Base-by-base conservation (phyloP, 345 rosid genomes). In the Cardiospermum halicacabum region DNA sequence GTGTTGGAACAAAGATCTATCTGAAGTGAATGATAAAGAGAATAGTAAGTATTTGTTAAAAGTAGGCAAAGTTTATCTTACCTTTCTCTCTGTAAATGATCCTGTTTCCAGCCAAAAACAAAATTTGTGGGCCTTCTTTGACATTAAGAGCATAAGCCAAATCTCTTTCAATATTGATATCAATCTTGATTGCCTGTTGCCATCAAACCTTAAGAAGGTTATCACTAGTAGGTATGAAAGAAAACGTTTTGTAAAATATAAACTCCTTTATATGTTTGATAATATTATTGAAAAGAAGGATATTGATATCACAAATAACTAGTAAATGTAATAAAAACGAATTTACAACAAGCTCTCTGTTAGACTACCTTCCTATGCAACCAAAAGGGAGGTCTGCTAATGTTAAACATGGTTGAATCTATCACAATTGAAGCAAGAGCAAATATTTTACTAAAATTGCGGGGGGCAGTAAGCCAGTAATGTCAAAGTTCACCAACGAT, bases 71-170 rank as follows among this genome's bases (percentile, higher is more conserved):
- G 16, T 9, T 25, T 15, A 12, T 61, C 75, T 75, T 57, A 90
- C 98, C 94, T 85, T 74, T 86, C 80, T 90, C 98, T 65, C 89
- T 79, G 69, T 90, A 90, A 19, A 90, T 21, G 57, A 93, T 76
- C 74, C 68, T 68, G 74, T 80, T 78, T 64, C 97, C 98, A 0
- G 84, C 80, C 71, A 93, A 82, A 72, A 90, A 90, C 19, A 93
- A 65, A 77, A 90, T 74, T 69, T 90, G 92, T 1, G 97, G 98
- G 48, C 94, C 72, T 45, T 84, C 86, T 77, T 81, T 88, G 58
- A 78, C 97, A 80, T 85, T 86, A 49, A 93, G 96, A 75, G 97
- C 94, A 81, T 90, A 90, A n/a, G 96, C 92, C 78, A 88, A 66
- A 77, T 90, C 98, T 71, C 81, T 90, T 81, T 93, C 97, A 5